Percentiles rank a stretch among this genome's conserved stretches.
phyloP scores from a whole-genome alignment of 371 early-diverging fungal species.

The Circinella minor region DNA sequence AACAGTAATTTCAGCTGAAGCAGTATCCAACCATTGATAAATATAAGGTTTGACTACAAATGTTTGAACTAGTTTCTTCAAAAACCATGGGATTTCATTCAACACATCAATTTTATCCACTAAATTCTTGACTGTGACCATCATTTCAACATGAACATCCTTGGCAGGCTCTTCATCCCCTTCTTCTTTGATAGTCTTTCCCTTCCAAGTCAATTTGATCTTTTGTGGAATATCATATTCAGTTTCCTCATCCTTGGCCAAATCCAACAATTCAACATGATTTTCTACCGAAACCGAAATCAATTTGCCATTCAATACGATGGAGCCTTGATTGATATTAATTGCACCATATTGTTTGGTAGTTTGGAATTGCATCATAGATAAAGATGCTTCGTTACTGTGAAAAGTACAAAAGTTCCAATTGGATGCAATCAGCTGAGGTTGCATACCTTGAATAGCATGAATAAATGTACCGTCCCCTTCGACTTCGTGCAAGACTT shows the following conservation, averaged over 20 bases:
- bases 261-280: slow-evolving; percentile 55
- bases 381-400: slow-evolving; percentile 60
- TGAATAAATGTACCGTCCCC: slow-evolving; percentile 84
- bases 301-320: slow-evolving; percentile 71
- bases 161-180: slow-evolving; percentile 55
- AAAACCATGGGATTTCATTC: slow-evolving; percentile 84
- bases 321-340: slow-evolving; percentile 76
- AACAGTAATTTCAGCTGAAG: slow-evolving; percentile 64
- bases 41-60: slow-evolving; percentile 93
- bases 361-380: slow-evolving; percentile 84
- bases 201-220: slow-evolving; percentile 73
- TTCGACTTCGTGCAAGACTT: slow-evolving; percentile 62
- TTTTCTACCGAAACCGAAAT: slow-evolving; percentile 80
- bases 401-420: slow-evolving; percentile 86
- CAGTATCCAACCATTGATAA: slow-evolving; percentile 86
- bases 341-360: slow-evolving; percentile 75
- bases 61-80: slow-evolving; percentile 88
- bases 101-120: slow-evolving; percentile 86
- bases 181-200: slow-evolving; percentile 66
- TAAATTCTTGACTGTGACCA: slow-evolving; percentile 63
- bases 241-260: slow-evolving; percentile 68
- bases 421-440: slow-evolving; percentile 82
- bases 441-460: slow-evolving; percentile 85
- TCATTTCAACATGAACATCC: slow-evolving; percentile 65
- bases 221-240: slow-evolving; percentile 82